A percentile compares a stretch with the other conserved stretches of the same genome.
Evolutionary conservation across 2,329 filamentous ascomycete genomes (phyloP).

Genomic region (Trematosphaeria pertusa): DNA sequence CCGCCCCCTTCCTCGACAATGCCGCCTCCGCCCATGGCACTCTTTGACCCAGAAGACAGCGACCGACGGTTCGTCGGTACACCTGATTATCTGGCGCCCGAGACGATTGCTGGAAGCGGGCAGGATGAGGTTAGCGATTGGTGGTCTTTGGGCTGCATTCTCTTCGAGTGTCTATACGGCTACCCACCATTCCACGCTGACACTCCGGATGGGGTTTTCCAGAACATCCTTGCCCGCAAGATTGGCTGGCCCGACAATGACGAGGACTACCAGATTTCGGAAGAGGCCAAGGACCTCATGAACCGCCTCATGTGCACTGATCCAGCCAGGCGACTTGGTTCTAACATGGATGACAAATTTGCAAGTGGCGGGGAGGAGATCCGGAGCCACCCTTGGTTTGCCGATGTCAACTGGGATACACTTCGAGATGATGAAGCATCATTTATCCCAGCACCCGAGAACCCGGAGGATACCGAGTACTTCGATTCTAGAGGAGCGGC

Average conservation of each 20-base stretch:
- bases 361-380: slow-evolving; percentile 89
- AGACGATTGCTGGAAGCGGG: slow-evolving; percentile 92
- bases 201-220: slow-evolving; percentile 92
- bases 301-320: slow-evolving; percentile 89
- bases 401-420: slow-evolving; percentile 85
- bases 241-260: slow-evolving; percentile 92
- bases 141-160: slow-evolving; percentile 99
- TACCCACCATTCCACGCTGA: slow-evolving; percentile 91
- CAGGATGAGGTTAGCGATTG: slow-evolving; percentile 99
- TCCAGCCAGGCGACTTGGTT: slow-evolving; percentile 80
- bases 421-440: slow-evolving; percentile 94
- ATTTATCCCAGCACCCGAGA: slow-evolving; percentile 90
- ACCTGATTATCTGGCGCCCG: slow-evolving; percentile 94
- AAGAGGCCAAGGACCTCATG: slow-evolving; percentile 92
- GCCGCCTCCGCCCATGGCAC: slow-evolving; percentile 86
- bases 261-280: slow-evolving; percentile 75
- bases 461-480: slow-evolving; percentile 97
- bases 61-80: slow-evolving; percentile 95
- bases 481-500: slow-evolving; percentile 93
- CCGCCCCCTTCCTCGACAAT: slow-evolving; percentile 75
- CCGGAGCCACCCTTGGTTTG: slow-evolving; percentile 86
- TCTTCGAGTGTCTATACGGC: slow-evolving; percentile 95
- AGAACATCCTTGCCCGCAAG: slow-evolving; percentile 88
- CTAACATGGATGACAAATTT: slow-evolving; percentile 84
- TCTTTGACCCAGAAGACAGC: slow-evolving; percentile 94